Percentiles rank a stretch among this genome's conserved stretches.
These are phyloP conservation scores for Stipa capillata DNA, from an alignment of 176 grass and related monocot species.

Conservation along the genomic window DNA sequence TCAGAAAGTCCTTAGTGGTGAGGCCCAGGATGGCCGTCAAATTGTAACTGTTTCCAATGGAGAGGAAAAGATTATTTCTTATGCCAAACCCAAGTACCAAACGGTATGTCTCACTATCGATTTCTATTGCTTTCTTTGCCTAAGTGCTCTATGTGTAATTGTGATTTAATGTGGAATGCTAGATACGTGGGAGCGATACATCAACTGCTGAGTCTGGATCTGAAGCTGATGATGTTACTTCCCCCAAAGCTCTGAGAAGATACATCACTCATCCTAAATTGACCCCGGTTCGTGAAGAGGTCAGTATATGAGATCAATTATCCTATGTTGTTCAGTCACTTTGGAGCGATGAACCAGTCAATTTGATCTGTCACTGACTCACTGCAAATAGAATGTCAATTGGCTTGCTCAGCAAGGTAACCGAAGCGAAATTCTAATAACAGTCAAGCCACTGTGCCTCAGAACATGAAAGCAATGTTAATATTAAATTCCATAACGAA, in stretches of 20 bases:
- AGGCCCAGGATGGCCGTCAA: slow-evolving; percentile 73
- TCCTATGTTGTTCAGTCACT: neutral
- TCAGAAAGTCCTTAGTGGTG: slow-evolving; percentile 88
- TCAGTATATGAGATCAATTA: slow-evolving; percentile 20
- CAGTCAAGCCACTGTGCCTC: neutral
- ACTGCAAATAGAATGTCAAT: neutral
- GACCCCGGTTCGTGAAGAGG: slow-evolving; percentile 95
- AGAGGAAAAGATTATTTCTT: slow-evolving; percentile 70
- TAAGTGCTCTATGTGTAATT: neutral
- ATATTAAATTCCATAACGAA: neutral
- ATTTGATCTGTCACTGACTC: neutral
- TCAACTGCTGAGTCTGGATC: slow-evolving; percentile 93
- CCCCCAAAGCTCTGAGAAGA: slow-evolving; percentile 57
- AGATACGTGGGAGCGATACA: slow-evolving; percentile 80
- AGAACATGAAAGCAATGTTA: neutral
- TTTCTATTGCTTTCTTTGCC: neutral
- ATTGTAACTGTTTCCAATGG: slow-evolving; percentile 82
- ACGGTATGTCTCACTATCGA: slow-evolving; percentile 18
- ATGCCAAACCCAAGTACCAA: slow-evolving; percentile 53
- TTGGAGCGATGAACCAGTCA: neutral
- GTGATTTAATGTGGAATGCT: slow-evolving; percentile 10
- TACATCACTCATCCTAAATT: slow-evolving; percentile 68
- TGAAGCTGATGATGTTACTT: slow-evolving; percentile 80
- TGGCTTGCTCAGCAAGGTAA: neutral
- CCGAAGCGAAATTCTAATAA: neutral